Conservation (phyloP, 2,329 filamentous ascomycete species). For the Colletotrichum siamense region DNA sequence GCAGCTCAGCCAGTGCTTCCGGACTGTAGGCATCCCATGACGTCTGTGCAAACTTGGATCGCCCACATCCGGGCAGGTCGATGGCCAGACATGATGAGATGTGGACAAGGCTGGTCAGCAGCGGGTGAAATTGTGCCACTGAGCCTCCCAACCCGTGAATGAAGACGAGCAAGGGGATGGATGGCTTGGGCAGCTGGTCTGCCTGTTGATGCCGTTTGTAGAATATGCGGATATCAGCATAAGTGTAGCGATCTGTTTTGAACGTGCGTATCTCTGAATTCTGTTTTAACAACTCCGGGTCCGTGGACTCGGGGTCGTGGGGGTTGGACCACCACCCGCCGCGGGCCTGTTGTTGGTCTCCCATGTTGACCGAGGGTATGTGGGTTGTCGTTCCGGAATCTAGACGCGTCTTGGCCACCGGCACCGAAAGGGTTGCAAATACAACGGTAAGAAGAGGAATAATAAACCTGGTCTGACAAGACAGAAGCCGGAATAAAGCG, state of each 20-base stretch:
- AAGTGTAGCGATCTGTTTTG: conserved; percentile 72
- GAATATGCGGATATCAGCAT: conserved; percentile 81
- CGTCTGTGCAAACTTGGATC: conserved; percentile 75
- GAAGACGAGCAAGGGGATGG: conserved; percentile 84
- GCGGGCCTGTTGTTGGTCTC: conserved; percentile 5
- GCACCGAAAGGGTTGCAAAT: not conserved
- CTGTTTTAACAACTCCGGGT: conserved; percentile 81
- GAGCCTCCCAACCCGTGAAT: conserved; percentile 95
- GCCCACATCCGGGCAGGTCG: conserved; percentile 89
- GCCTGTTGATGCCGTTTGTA: conserved; percentile 82
- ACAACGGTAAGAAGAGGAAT: not conserved
- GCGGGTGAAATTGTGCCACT: conserved; percentile 82
- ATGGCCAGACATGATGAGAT: conserved; percentile 85
- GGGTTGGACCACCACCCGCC: conserved; percentile 11
- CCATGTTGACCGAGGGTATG: conserved; percentile 6
- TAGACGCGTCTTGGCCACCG: not conserved
- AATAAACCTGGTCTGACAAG: not conserved
- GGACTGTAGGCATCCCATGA: conserved; percentile 81
- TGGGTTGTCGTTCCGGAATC: not conserved
- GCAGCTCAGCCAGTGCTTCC: conserved; percentile 75
- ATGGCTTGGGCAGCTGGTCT: conserved; percentile 77
- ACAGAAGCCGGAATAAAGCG: not conserved
- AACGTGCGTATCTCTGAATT: conserved; percentile 76
- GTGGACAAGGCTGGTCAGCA: conserved; percentile 83
- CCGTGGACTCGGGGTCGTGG: conserved; percentile 58